Percentiles rank a stretch among this genome's conserved stretches.
Evolutionary conservation across 73 alveolate genomes (phyloP).

Genomic region (Paramecium bursaria): DNA sequence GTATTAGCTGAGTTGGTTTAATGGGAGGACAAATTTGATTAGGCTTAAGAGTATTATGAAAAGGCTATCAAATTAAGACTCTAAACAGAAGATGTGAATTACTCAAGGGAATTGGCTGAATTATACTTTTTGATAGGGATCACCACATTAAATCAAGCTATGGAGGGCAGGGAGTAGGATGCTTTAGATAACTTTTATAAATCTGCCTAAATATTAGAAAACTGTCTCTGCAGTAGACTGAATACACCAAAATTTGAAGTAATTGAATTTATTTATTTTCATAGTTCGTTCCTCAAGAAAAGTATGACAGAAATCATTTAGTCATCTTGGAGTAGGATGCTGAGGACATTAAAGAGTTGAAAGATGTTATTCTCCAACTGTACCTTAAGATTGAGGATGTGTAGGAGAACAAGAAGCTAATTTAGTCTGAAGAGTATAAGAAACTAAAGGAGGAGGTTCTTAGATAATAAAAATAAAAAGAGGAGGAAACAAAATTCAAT

Average conservation of each 20-base stretch:
- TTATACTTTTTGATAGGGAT: conserved; percentile 8
- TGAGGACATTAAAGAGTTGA: conserved; percentile 34
- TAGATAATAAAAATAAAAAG: too few relatives aligned
- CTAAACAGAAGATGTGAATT: conserved; percentile 6
- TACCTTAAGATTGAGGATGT: too few relatives aligned
- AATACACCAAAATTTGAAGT: neutral
- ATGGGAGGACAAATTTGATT: conserved; percentile 60
- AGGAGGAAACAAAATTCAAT: too few relatives aligned
- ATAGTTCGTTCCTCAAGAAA: neutral
- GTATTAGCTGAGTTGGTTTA: conserved; percentile 34
- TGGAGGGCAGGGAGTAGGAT: conserved; percentile 48
- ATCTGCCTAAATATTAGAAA: conserved; percentile 27
- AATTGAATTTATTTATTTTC: neutral
- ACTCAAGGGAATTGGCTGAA: conserved; percentile 52
- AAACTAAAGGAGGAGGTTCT: too few relatives aligned
- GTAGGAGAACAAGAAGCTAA: too few relatives aligned
- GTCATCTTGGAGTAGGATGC: neutral
- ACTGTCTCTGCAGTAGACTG: neutral
- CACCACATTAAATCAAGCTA: conserved; percentile 1
- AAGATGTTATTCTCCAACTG: conserved; percentile 8
- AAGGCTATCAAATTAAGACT: neutral
- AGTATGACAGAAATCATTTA: conserved; percentile 28
- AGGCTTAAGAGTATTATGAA: conserved; percentile 42
- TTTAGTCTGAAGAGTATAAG: too few relatives aligned
- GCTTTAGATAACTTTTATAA: neutral